Base-by-base conservation (phyloP, 257 asterid genomes). In the Plantago major region DNA sequence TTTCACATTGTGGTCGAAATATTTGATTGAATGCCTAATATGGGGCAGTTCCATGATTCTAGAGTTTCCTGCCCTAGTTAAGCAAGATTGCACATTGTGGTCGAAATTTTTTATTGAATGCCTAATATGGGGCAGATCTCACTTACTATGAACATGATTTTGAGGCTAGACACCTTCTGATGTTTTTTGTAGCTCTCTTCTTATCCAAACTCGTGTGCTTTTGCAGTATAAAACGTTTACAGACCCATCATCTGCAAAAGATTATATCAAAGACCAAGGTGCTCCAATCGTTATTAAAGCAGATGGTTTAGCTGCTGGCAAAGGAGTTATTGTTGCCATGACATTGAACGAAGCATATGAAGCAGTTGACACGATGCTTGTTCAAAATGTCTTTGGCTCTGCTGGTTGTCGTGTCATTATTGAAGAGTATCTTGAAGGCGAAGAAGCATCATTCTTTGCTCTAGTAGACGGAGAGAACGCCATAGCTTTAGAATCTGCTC, bases 261-360 rank as follows among this genome's bases (percentile, higher is more conserved):
- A 78, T 48, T 88, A 88, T 67, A 81, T 91, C 56, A 67, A 74
- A 78, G 84, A 73, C 42, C 86, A 88, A 81, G 95, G 96, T 11
- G 78, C 84, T 15, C 97, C 98, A 0, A 91, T 91, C 60, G 98
- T 91, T 44, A 78, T 91, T 16, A 91, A 91, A 76, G 95, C 96
- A 6, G 98, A 91, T 11, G 98, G 98, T 55, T 79, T 91, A 71
- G 98, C 96, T 18, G 95, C 96, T 12, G 98, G 98, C 50, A 88
- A 91, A 74, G 98, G 98, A 64, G 98, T 91, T 22, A 68, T 88
- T 54, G 92, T 91, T 51, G 95, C 98, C 47, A 81, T 79, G 90
- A 81, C 90, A 11, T 66, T 82, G 11, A 84, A 86, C 46, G 95
- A 88, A 67, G 98, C 96, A 37, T 78, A 73, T 42, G 93, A 86